These are phyloP conservation scores for Oxyria digyna DNA, from an alignment of 148 eudicot species.

Conservation along the genomic window DNA sequence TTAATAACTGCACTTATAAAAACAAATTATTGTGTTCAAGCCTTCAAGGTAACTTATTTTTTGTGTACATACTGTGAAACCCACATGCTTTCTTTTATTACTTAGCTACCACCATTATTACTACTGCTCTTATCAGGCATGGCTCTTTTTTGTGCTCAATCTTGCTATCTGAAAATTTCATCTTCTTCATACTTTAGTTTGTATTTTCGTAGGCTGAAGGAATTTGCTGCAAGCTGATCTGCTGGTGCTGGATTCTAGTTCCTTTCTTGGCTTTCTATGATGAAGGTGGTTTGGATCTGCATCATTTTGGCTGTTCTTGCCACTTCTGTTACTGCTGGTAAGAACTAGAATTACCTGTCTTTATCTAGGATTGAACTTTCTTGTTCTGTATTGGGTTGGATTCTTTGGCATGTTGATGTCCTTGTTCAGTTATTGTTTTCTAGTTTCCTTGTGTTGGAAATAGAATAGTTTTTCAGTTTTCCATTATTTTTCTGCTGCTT, in stretches of 20 bases:
- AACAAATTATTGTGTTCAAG: not conserved
- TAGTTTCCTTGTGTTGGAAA: not conserved
- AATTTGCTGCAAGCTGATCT: not conserved
- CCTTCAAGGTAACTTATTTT: not conserved
- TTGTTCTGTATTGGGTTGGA: not conserved
- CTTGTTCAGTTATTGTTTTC: not conserved
- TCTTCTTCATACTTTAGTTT: too few species aligned
- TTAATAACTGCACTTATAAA: not conserved
- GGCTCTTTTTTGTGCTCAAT: not conserved
- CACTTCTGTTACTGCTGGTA: not conserved
- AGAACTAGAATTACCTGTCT: not conserved
- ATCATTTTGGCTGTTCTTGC: not conserved
- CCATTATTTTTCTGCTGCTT: not conserved
- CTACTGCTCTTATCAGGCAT: not conserved
- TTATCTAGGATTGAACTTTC: not conserved
- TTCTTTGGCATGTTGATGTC: not conserved
- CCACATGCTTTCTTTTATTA: not conserved
- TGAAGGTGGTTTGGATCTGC: conserved; percentile 3
- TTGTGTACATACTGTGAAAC: not conserved
- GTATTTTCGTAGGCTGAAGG: not conserved
- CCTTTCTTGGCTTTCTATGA: not conserved
- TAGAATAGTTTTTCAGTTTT: not conserved
- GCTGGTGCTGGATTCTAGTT: not conserved
- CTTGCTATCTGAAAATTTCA: not conserved
- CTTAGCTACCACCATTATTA: not conserved